Evolutionary conservation across 345 rosid species (phyloP).

Genomic region (Physaria fendleri): DNA sequence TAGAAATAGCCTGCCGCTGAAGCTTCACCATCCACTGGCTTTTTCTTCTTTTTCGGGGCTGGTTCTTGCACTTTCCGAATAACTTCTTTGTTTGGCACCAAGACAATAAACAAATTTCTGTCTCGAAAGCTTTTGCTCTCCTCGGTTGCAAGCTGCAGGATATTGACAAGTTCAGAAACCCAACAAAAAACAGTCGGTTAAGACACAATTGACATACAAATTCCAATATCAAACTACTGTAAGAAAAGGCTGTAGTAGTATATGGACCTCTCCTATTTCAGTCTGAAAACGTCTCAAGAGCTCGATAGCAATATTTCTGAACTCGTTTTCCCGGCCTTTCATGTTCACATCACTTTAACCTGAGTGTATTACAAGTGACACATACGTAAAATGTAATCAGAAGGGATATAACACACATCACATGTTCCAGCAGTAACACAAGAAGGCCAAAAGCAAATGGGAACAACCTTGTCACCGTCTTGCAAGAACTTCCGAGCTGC

Average conservation of each 20-base stretch:
- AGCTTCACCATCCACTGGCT: constrained; percentile 46
- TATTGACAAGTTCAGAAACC: background rate
- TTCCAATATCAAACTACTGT: background rate
- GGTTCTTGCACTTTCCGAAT: constrained; percentile 64
- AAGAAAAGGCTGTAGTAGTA: background rate
- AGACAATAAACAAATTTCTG: constrained; percentile 59
- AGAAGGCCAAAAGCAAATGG: background rate
- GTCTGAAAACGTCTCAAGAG: constrained; percentile 75
- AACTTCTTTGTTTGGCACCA: constrained; percentile 78
- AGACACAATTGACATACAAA: background rate
- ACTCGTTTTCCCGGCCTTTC: constrained; percentile 91
- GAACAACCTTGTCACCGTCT: constrained; percentile 81
- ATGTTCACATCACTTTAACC: constrained; percentile 89
- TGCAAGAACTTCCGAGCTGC: constrained; percentile 76
- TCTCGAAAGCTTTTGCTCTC: constrained; percentile 75
- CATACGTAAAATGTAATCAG: constrained; percentile 2
- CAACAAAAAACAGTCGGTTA: background rate
- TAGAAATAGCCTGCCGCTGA: constrained; percentile 55
- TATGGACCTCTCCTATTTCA: constrained; percentile 80
- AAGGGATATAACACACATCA: background rate
- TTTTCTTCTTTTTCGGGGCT: constrained; percentile 48
- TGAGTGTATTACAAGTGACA: constrained; percentile 30
- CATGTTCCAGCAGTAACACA: background rate
- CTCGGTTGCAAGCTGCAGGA: constrained; percentile 75
- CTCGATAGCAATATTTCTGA: constrained; percentile 80